Evolutionary conservation across 768 basidiomycete species (phyloP).

Genomic region (Russula ochroleuca): DNA sequence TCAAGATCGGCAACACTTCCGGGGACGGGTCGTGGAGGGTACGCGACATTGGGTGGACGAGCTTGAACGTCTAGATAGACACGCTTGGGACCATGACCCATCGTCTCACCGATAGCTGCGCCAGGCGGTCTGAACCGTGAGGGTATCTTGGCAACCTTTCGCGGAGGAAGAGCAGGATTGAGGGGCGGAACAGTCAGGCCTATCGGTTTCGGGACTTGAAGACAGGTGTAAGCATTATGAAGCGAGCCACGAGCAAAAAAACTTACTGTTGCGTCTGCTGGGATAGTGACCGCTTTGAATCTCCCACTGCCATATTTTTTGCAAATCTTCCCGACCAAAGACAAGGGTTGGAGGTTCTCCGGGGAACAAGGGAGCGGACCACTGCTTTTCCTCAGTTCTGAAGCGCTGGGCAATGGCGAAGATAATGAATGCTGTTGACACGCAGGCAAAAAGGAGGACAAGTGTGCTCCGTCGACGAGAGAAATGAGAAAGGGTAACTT

Average conservation of each 20-base stretch:
- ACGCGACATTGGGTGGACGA: constrained; percentile 61
- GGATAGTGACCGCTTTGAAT: constrained; percentile 92
- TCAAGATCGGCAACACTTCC: constrained; percentile 89
- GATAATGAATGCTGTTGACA: constrained; percentile 48
- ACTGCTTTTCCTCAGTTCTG: constrained; percentile 55
- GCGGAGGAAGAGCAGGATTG: constrained; percentile 73
- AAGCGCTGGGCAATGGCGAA: constrained; percentile 61
- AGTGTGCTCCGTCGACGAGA: constrained; percentile 55
- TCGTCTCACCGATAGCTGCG: constrained; percentile 51
- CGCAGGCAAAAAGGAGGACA: constrained; percentile 46
- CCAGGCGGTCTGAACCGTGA: constrained; percentile 46
- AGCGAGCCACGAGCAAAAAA: constrained; percentile 10
- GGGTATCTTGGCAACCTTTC: constrained; percentile 44
- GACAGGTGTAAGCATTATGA: constrained; percentile 13
- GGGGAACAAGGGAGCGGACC: constrained; percentile 49
- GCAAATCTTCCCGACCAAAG: constrained; percentile 71
- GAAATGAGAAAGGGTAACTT: constrained; percentile 51
- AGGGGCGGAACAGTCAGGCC: constrained; percentile 50
- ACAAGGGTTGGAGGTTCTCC: constrained; percentile 68
- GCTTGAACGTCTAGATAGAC: constrained; percentile 69
- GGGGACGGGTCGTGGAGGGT: constrained; percentile 81
- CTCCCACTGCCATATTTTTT: constrained; percentile 95
- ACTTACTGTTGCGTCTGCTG: constrained; percentile 69
- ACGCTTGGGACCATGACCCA: constrained; percentile 73
- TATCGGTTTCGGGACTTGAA: constrained; percentile 66